Base-by-base conservation (phyloP, 2,329 filamentous ascomycete species). In the Microdochium paspali region DNA sequence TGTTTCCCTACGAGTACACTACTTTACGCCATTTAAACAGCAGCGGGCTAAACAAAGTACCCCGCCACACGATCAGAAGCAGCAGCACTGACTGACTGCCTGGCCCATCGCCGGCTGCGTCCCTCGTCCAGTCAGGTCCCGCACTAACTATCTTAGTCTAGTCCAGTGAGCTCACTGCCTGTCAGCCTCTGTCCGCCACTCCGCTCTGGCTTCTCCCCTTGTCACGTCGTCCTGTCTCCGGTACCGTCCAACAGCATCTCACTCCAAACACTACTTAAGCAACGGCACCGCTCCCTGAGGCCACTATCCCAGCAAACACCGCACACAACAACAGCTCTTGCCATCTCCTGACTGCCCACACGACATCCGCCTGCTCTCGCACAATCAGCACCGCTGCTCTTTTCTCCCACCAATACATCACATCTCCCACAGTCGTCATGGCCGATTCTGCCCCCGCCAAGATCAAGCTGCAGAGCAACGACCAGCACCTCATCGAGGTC, bases 391-490 rank as follows among this genome's bases (percentile, higher is more conserved):
- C n/a, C n/a, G 13, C 26, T 13, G 26, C 26, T 7, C 26, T 13
- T 28, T 28, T 13, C 26, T 28, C 13, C 26, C 26, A 28, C 7
- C 13, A 28, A 28, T 28, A 35, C 35, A 40, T 21, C 35, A 21
- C 35, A 20, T 20, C 10, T 18, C 18, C 42, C 7, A 10, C 25
- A 23, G 48, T 24, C 49, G 51, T 10, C 43, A 55, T 53, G 51
- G 48, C 52, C 49, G 21, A 54, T 6, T 50, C 50, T 42, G 48
- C 30, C 10, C 45, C 48, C 0, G 18, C 43, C 26, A 74, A 71
- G 64, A 62, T 79, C 55, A 71, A 65, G 58, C 61, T 80, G 25
- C 60, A 65, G 55, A 77, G 73, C 67, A 78, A 77, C 56, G 76
- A 80, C 53, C 63, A 59, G 48, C 66, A 68, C 43, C 57, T 61